These are phyloP conservation scores for Skeletonema marinoi DNA, from an alignment of 108 stramenopile genomes.

Conservation along the genomic window DNA sequence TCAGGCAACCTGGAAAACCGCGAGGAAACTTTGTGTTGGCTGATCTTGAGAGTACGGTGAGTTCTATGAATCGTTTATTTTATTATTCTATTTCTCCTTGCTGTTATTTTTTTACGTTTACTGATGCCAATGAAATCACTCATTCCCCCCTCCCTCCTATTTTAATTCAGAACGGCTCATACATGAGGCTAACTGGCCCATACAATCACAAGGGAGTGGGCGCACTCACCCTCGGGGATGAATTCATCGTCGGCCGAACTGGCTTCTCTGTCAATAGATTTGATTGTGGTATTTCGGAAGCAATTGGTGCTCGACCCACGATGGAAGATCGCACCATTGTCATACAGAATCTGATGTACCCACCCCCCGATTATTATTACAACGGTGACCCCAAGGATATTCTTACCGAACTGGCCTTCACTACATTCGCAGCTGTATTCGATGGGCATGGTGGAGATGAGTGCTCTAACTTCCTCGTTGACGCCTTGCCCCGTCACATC, in stretches of 20 bases:
- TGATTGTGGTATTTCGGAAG: slow-evolving; percentile 96
- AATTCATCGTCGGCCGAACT: slow-evolving; percentile 97
- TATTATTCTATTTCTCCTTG: background rate
- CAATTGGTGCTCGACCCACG: slow-evolving; percentile 90
- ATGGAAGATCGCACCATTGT: slow-evolving; percentile 95
- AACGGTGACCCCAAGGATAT: slow-evolving; percentile 82
- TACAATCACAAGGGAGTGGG: slow-evolving; percentile 84
- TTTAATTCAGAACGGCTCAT: slow-evolving; percentile 79
- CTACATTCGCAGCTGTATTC: slow-evolving; percentile 94
- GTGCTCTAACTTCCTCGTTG: slow-evolving; percentile 90
- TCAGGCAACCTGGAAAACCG: slow-evolving; percentile 49
- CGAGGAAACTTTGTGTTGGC: slow-evolving; percentile 77
- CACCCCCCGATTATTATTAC: slow-evolving; percentile 82
- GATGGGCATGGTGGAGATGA: slow-evolving; percentile 97
- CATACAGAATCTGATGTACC: slow-evolving; percentile 83
- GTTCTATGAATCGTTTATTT: slow-evolving; percentile 32
- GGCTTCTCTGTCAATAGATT: slow-evolving; percentile 96
- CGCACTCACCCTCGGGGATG: slow-evolving; percentile 83
- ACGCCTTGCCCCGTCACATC: slow-evolving; percentile 82
- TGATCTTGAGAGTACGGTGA: slow-evolving; percentile 90
- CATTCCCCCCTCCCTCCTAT: slow-evolving; percentile 1
- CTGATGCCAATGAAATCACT: background rate
- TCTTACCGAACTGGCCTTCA: slow-evolving; percentile 82
- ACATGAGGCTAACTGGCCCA: slow-evolving; percentile 89
- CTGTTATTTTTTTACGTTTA: background rate